Evolutionary conservation across 441 rosid genomes (phyloP).

Genomic region (Cnidoscolus chayamansa): DNA sequence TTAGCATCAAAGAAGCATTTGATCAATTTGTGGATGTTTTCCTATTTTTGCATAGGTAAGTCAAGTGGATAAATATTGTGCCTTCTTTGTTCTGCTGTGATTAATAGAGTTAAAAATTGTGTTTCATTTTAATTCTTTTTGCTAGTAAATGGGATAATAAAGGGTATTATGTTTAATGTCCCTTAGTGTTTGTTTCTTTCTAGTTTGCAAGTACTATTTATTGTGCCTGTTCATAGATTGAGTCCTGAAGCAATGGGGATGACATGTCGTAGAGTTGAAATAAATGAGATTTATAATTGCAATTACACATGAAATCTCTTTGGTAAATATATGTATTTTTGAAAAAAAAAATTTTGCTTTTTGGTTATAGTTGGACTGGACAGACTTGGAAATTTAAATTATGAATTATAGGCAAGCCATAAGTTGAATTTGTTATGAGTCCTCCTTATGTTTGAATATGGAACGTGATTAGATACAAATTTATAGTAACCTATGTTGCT

Average conservation of each 20-base stretch:
- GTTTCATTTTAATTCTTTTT: slow-evolving; percentile 5
- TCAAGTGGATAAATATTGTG: slow-evolving; percentile 6
- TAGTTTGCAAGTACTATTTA: not conserved
- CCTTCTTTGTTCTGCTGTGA: slow-evolving; percentile 18
- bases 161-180: not conserved
- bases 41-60: slow-evolving; percentile 48
- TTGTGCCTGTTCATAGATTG: not conserved
- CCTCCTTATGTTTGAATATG: slow-evolving; percentile 15
- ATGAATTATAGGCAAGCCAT: not conserved
- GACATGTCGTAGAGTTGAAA: not conserved
- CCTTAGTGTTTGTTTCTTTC: slow-evolving; percentile 3
- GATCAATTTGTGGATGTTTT: slow-evolving; percentile 52
- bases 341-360: too few species aligned
- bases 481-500: not conserved
- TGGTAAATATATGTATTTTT: not conserved
- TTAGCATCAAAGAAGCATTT: slow-evolving; percentile 54
- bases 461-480: not conserved
- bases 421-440: slow-evolving; percentile 6
- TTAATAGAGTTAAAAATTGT: not conserved
- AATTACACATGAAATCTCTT: not conserved
- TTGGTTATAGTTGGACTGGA: not conserved
- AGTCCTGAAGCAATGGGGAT: not conserved
- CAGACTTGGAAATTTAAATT: not conserved
- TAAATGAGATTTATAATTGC: not conserved
- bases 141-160: not conserved